A percentile compares a stretch with the other conserved stretches of the same genome.
Evolutionary conservation across 2,329 filamentous ascomycete species (phyloP).

Genomic region (Xylariaceae sp.): DNA sequence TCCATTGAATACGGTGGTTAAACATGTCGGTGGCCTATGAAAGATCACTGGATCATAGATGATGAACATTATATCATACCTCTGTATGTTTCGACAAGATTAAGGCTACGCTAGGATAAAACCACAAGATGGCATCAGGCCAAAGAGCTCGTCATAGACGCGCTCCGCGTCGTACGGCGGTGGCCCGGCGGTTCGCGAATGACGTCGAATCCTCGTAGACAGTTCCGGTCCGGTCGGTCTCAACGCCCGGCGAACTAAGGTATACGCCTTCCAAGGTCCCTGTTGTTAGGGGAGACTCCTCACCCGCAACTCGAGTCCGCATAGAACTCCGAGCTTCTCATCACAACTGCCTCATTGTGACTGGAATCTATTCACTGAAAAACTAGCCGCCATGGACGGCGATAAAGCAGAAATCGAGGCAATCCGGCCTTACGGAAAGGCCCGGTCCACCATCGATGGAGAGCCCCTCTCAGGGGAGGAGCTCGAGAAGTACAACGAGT

Average conservation of each 20-base stretch:
- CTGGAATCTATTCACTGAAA: neutral
- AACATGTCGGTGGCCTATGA: neutral
- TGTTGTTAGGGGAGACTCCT: neutral
- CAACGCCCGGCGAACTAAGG: neutral
- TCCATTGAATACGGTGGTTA: neutral
- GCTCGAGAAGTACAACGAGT: constrained; percentile 62
- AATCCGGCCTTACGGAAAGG: constrained; percentile 59
- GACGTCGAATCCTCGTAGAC: neutral
- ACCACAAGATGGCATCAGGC: neutral
- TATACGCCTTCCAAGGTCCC: neutral
- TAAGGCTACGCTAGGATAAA: neutral
- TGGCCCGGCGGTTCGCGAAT: neutral
- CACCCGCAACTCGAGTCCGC: neutral
- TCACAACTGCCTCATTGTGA: neutral
- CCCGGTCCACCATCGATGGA: constrained; percentile 58
- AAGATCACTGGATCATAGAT: neutral
- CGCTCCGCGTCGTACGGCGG: neutral
- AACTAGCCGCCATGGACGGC: constrained; percentile 17
- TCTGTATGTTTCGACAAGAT: neutral
- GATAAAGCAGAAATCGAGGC: constrained; percentile 41
- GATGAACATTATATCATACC: neutral
- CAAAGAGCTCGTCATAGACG: neutral
- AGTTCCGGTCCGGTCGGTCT: neutral
- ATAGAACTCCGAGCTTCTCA: neutral
- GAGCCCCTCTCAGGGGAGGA: constrained; percentile 60